Base-by-base conservation (phyloP, 495 filamentous ascomycete genomes). In the Hypoxylon fragiforme region DNA sequence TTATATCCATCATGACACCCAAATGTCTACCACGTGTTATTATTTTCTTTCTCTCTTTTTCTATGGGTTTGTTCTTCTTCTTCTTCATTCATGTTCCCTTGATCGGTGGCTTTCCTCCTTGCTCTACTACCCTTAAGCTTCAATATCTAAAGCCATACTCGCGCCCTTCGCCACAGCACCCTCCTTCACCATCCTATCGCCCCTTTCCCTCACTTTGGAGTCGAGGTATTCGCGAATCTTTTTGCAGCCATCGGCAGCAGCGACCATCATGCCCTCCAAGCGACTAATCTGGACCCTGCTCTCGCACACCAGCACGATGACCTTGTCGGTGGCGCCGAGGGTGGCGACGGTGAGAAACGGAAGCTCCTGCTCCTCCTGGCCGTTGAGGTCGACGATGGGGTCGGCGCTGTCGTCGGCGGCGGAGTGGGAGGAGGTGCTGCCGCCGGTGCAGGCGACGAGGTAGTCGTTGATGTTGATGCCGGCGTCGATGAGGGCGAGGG, bases 391-490 rank as follows among this genome's bases (percentile, higher is more conserved):
- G 39, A 98, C 75, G 40, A 98, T 67, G 13, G 95, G 95, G 63
- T 97, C 91, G 1, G 90, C 83, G n/a, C 45, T 62, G 41, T 84
- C 83, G 59, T 88, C 86, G 30, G 76, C 75, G n/a, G 80, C 78
- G 12, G 76, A 77, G 28, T 84, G 84, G 14, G 81, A 82, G 0
- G 77, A 81, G 8, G 88, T 91, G 60, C 86, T 87, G 12, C 90
- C 94, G 0, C 87, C 84, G 7, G 91, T 95, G 70, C 90, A 95
- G 8, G 91, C 90, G n/a, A 81, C 81, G 0, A 97, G 78, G 62
- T 96, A 92, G 62, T 94, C 90, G 2, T 81, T 79, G 91, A 97
- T 97, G 28, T 95, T 94, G 19, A 99, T 83, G 21, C 94, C 94
- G 2, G 95, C 95, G 65, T 97, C 94, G 39, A 97, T 85, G 15